Percentiles rank a stretch among this genome's conserved stretches.
These are phyloP conservation scores for Diaporthe aspalathi DNA, from an alignment of 2,329 filamentous ascomycete genomes.

Conservation along the genomic window DNA sequence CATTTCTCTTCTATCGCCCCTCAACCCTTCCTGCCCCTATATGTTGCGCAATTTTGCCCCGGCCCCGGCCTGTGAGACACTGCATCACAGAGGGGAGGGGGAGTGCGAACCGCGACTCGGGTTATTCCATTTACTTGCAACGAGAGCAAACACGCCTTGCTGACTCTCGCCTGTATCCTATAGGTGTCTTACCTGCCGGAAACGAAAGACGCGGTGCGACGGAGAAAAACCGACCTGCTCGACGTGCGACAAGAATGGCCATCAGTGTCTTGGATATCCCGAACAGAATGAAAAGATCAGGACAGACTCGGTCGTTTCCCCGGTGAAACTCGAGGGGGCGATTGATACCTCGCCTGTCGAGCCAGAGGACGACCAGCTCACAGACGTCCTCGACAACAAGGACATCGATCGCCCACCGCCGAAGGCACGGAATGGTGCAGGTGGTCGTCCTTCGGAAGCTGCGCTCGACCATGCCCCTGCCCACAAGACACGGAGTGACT, in stretches of 20 bases:
- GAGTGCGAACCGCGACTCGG: not conserved
- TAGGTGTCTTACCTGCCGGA: slow-evolving; percentile 79
- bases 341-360: slow-evolving; percentile 42
- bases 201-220: slow-evolving; percentile 80
- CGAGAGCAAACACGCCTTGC: not conserved
- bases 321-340: slow-evolving; percentile 42
- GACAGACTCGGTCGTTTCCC: slow-evolving; percentile 39
- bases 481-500: slow-evolving; percentile 39
- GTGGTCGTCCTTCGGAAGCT: slow-evolving; percentile 40
- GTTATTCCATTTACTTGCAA: not conserved
- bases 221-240: slow-evolving; percentile 79
- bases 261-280: slow-evolving; percentile 75
- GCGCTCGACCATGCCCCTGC: not conserved
- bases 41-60: not conserved
- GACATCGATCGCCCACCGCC: slow-evolving; percentile 47
- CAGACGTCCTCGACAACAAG: slow-evolving; percentile 51
- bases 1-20: not conserved
- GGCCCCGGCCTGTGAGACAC: not conserved
- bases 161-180: slow-evolving; percentile 22
- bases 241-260: slow-evolving; percentile 78
- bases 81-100: not conserved
- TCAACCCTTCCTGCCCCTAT: slow-evolving; percentile 14
- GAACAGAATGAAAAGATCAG: slow-evolving; percentile 63
- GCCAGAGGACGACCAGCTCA: slow-evolving; percentile 47
- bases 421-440: slow-evolving; percentile 44